Evolutionary conservation across 1,284 basidiomycete genomes (phyloP).

Genomic region (Hymenochaete sp.): DNA sequence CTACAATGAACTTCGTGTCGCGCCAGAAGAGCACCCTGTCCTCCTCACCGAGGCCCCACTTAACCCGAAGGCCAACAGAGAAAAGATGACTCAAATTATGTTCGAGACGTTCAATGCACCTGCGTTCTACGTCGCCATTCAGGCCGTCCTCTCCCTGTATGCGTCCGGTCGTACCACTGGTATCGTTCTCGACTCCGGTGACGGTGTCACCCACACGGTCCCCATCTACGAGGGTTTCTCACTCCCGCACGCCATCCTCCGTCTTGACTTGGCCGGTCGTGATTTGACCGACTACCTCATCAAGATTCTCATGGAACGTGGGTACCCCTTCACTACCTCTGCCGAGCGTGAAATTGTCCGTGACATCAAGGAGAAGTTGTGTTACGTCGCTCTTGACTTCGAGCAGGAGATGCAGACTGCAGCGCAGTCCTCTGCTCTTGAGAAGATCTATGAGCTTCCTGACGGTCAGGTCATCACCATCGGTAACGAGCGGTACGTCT

Average conservation of each 20-base stretch:
- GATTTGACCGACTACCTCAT: conserved; percentile 90
- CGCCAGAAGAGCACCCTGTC: conserved; percentile 87
- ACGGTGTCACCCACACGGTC: conserved; percentile 98
- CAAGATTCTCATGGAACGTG: conserved; percentile 92
- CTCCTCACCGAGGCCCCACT: conserved; percentile 87
- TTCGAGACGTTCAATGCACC: conserved; percentile 95
- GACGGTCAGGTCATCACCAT: conserved; percentile 97
- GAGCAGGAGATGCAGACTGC: conserved; percentile 87
- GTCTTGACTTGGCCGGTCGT: conserved; percentile 93
- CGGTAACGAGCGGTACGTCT: conserved; percentile 79
- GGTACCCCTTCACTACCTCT: conserved; percentile 91
- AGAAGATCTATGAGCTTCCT: conserved; percentile 95
- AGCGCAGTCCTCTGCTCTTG: conserved; percentile 84
- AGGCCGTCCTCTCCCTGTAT: conserved; percentile 89
- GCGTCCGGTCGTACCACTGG: conserved; percentile 90
- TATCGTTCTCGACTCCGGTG: conserved; percentile 96
- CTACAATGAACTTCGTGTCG: conserved; percentile 82
- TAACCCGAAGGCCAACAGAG: conserved; percentile 91
- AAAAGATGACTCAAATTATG: conserved; percentile 98
- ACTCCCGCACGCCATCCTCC: conserved; percentile 89
- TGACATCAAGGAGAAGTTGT: conserved; percentile 67
- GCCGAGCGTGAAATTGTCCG: conserved; percentile 77
- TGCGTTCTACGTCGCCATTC: conserved; percentile 91
- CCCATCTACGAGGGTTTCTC: conserved; percentile 99
- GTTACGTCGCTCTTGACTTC: conserved; percentile 63